These are phyloP conservation scores for Penicillium sp. DNA, from an alignment of 2,329 filamentous ascomycete species.

Conservation along the genomic window DNA sequence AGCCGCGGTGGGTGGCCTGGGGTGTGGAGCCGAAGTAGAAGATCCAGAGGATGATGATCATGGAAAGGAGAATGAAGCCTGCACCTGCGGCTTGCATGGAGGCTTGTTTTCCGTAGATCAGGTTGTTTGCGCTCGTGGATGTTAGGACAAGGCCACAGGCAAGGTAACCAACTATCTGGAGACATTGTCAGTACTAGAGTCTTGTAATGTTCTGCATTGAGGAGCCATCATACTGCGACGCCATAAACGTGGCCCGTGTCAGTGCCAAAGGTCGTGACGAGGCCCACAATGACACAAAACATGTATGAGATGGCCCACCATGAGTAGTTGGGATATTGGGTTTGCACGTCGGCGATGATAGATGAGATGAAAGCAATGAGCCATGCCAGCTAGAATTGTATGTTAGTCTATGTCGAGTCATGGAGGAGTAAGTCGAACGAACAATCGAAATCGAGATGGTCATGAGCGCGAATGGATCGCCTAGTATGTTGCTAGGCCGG, in stretches of 20 bases:
- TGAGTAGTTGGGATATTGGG: slow-evolving; percentile 67
- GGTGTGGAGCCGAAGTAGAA: slow-evolving; percentile 96
- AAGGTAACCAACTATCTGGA: slow-evolving; percentile 73
- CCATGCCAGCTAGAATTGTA: slow-evolving; percentile 68
- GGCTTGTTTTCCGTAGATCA: slow-evolving; percentile 68
- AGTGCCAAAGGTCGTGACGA: slow-evolving; percentile 73
- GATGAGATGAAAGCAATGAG: slow-evolving; percentile 82
- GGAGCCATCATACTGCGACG: slow-evolving; percentile 55
- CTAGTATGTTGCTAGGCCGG: slow-evolving; percentile 78
- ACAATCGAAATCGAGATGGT: slow-evolving; percentile 87
- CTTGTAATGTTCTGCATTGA: background rate
- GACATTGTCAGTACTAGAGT: slow-evolving; percentile 20
- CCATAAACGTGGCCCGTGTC: slow-evolving; percentile 81
- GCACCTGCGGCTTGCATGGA: slow-evolving; percentile 73
- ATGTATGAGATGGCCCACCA: slow-evolving; percentile 90
- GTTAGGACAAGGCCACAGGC: slow-evolving; percentile 74
- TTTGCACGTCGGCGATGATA: slow-evolving; percentile 57
- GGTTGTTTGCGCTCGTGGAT: slow-evolving; percentile 73
- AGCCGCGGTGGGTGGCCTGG: slow-evolving; percentile 73
- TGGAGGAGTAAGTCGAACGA: slow-evolving; percentile 38
- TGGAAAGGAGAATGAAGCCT: slow-evolving; percentile 86
- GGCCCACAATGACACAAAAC: slow-evolving; percentile 69
- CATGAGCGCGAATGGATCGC: slow-evolving; percentile 89
- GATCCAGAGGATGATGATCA: slow-evolving; percentile 92
- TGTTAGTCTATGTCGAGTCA: slow-evolving; percentile 12